Evolutionary conservation across 768 basidiomycete genomes (phyloP).

Genomic region (Auricularia heimuer): DNA sequence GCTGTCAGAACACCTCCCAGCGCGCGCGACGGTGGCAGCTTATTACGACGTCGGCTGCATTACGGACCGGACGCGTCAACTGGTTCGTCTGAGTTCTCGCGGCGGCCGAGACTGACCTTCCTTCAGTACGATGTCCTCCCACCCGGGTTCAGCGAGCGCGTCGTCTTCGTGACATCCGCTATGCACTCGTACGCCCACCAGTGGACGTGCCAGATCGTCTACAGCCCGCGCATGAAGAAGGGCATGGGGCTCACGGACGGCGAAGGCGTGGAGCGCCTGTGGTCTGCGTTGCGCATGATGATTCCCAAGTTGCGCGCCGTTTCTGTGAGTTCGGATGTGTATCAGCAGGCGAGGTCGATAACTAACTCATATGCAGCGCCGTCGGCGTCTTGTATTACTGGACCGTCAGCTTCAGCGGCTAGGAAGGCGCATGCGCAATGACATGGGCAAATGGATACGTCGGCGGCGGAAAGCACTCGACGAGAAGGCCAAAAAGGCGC

Average conservation of each 20-base stretch:
- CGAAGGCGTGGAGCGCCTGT: constrained; percentile 25
- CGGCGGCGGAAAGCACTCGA: constrained; percentile 13
- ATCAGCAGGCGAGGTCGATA: too few relatives aligned
- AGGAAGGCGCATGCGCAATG: constrained; percentile 16
- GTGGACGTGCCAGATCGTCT: constrained; percentile 5
- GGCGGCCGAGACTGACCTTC: too few relatives aligned
- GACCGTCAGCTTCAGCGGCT: constrained; percentile 23
- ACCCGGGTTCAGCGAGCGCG: too few relatives aligned
- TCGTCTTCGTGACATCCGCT: too few relatives aligned
- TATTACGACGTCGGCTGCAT: neutral
- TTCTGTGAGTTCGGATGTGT: neutral
- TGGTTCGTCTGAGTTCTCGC: neutral
- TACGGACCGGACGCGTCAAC: neutral
- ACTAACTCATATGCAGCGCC: constrained; percentile 10
- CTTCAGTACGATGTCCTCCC: too few relatives aligned
- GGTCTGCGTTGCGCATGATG: constrained; percentile 26
- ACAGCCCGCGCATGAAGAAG: constrained; percentile 22
- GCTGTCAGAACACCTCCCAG: neutral
- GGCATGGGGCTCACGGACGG: constrained; percentile 22
- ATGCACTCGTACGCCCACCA: constrained; percentile 11
- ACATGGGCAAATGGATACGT: constrained; percentile 26
- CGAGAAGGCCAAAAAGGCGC: constrained; percentile 10
- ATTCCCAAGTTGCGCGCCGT: constrained; percentile 17
- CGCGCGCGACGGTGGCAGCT: neutral
- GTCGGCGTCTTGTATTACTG: constrained; percentile 24